Base-by-base conservation (phyloP, 768 basidiomycete species). In the Nidula microcarpa region DNA sequence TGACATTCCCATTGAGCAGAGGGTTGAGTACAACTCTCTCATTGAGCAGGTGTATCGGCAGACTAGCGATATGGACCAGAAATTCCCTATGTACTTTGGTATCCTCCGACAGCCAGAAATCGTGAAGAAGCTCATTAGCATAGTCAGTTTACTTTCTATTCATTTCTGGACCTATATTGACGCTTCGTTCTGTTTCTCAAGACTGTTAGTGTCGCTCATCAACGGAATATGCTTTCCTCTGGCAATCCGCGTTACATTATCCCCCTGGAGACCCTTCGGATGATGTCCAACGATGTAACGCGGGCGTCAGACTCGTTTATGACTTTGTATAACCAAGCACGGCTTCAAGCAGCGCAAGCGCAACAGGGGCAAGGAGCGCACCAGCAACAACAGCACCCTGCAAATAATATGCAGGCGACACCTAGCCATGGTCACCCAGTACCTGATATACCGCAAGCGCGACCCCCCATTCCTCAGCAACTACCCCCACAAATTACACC, bases 1-100 rank as follows among this genome's bases (percentile, higher is more conserved):
- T 14, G 74, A 75, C 14, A 59, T 88, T 30, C 74, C 83, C 4
- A 69, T 75, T 7, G 81, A 83, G 1, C 83, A 82, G 53, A 74
- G 80, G 43, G 53, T 69, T 43, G 83, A 83, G 51, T 89, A 79
- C 57, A 77, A 73, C 50, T 60, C 62, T 18, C 41, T 77, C 5
- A 68, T 88, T 32, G 83, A 85, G 47, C 72, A 77, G 35, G 60
- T 84, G 13, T 64, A 64, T 61, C 79, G 74, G 48, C 61, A 71
- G 48, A 72, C 73, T 39, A 44, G 47, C 10, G 84, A 86, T 0
- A 65, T 85, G 18, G 82, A 88, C 3, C 44, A 53, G 35, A 82
- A 75, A 57, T 66, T 89, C 13, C 71, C 72, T 2, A 66, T 80
- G 68, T 73, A 77, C 56, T 66, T 69, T 50, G 60, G 74, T 17